Evolutionary conservation across 2,329 filamentous ascomycete species (phyloP).

Genomic region (Fusarium burgessii): DNA sequence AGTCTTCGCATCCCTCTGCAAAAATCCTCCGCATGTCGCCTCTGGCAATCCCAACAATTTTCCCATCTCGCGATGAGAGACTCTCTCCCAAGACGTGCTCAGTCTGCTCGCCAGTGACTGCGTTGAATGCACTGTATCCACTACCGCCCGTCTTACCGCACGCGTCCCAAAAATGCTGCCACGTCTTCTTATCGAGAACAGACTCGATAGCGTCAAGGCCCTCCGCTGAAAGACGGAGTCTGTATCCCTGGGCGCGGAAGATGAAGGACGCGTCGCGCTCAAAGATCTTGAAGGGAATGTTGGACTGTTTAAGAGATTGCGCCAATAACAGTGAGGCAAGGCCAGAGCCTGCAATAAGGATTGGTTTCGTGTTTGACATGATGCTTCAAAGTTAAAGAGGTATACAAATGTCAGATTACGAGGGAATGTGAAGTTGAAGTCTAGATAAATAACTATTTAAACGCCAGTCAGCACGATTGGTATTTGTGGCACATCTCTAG

Average conservation of each 20-base stretch:
- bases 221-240: conserved; percentile 67
- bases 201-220: conserved; percentile 71
- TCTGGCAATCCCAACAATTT: conserved; percentile 71
- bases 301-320: conserved; percentile 55
- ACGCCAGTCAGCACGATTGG: no score
- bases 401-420: fast-evolving
- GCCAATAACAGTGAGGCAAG: conserved; percentile 59
- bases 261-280: conserved; percentile 64
- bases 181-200: conserved; percentile 62
- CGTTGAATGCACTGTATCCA: conserved; percentile 64
- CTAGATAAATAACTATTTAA: background rate
- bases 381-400: background rate
- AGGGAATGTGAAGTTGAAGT: background rate
- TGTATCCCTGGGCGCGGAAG: conserved; percentile 72
- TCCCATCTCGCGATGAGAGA: conserved; percentile 65
- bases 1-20: conserved; percentile 65
- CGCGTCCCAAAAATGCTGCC: conserved; percentile 66
- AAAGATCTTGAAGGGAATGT: conserved; percentile 66
- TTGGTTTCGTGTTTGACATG: conserved; percentile 47
- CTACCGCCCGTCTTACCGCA: conserved; percentile 71
- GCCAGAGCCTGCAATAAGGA: conserved; percentile 60
- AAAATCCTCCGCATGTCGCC: conserved; percentile 73
- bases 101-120: conserved; percentile 62
- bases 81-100: conserved; percentile 46
- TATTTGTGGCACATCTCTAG: background rate